Evolutionary conservation across 306 rosid genomes (phyloP).

Genomic region (Clitoria ternatea): DNA sequence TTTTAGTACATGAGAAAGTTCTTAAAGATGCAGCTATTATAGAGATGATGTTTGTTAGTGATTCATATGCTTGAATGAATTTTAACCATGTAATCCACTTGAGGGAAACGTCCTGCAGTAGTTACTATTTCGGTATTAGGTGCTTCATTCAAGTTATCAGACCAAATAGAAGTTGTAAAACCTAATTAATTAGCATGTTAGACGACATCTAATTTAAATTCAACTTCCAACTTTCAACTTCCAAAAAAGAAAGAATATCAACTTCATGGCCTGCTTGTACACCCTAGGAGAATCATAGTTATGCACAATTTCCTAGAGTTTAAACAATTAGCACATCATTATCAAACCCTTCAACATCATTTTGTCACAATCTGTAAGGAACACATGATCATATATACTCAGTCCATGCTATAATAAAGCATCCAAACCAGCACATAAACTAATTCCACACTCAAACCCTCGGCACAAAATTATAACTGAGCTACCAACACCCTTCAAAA

Average conservation of each 20-base stretch:
- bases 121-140: not conserved
- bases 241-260: not conserved
- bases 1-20: not conserved
- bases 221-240: not conserved
- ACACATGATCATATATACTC: not conserved
- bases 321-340: not conserved
- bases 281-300: not conserved
- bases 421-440: not conserved
- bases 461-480: not conserved
- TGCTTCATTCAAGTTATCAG: slow-evolving; percentile 16
- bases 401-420: not conserved
- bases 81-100: not conserved
- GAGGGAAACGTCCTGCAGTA: not conserved
- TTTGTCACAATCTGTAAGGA: not conserved
- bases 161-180: not conserved
- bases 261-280: not conserved
- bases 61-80: not conserved
- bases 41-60: not conserved
- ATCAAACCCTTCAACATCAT: not conserved
- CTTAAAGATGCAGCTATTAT: not conserved
- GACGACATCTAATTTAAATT: not conserved
- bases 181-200: not conserved
- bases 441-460: not conserved
- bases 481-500: not conserved
- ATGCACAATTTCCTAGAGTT: not conserved